Percentiles rank a stretch among this genome's conserved stretches.
Conservation (phyloP, 306 rosid genomes). For the Cucurbita moschata region DNA sequence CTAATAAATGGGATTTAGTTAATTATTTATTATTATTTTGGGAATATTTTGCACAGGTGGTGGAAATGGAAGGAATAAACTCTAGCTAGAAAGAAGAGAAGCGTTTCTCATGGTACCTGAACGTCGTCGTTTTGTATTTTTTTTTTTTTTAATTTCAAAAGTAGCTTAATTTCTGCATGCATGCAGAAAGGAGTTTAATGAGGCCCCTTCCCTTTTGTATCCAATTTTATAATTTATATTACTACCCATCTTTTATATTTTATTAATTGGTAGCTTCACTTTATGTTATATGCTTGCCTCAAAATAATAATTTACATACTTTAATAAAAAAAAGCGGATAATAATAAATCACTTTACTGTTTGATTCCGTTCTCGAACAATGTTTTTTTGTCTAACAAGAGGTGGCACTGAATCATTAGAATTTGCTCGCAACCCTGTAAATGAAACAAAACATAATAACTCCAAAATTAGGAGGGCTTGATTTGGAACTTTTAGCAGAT, state of each 20-base stretch:
- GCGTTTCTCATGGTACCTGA: not conserved
- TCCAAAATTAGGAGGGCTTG: no score
- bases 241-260: not conserved
- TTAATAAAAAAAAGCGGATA: not conserved
- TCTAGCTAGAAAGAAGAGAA: constrained; percentile 3
- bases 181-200: not conserved
- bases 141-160: not conserved
- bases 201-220: not conserved
- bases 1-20: not conserved
- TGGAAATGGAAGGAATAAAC: not conserved
- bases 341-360: not conserved
- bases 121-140: not conserved
- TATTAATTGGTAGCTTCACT: not conserved
- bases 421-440: not conserved
- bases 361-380: not conserved
- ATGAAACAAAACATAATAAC: no score
- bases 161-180: constrained; percentile 1
- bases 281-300: not conserved
- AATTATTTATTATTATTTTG: not conserved
- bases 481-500: no score
- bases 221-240: constrained; percentile 4
- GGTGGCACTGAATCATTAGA: not conserved
- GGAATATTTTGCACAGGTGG: not conserved
- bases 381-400: not conserved
- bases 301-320: not conserved